A percentile compares a stretch with the other conserved stretches of the same genome.
Evolutionary conservation across 1,284 basidiomycete genomes (phyloP).

Genomic region (Puccinia triticina): DNA sequence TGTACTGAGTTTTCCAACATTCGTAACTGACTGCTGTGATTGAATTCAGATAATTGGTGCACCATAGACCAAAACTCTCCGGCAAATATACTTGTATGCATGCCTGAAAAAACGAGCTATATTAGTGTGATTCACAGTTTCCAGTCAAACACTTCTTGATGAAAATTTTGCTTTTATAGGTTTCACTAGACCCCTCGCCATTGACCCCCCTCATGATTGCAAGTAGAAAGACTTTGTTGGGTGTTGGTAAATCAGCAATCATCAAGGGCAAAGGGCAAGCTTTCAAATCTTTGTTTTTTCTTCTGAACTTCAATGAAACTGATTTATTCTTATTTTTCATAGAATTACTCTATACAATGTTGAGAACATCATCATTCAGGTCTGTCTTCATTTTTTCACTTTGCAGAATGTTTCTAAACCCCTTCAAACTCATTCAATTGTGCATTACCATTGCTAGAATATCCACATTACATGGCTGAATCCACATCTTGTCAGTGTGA

Average conservation of each 20-base stretch:
- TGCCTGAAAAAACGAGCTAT: not conserved
- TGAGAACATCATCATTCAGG: constrained; percentile 35
- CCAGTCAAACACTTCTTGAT: too few relatives aligned
- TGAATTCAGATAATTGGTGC: constrained; percentile 4
- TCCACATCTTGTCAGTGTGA: constrained; percentile 29
- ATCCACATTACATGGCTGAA: constrained; percentile 29
- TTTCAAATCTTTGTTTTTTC: not conserved
- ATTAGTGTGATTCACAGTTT: too few relatives aligned
- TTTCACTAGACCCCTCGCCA: not conserved
- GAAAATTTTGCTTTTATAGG: not conserved
- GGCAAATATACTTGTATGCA: not conserved
- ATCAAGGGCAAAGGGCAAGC: constrained; percentile 50
- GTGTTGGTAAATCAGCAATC: constrained; percentile 19
- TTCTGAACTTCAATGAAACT: not conserved
- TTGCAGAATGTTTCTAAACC: not conserved
- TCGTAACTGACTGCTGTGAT: not conserved
- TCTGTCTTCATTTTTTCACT: not conserved
- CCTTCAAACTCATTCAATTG: not conserved
- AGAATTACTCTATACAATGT: not conserved
- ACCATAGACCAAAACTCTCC: not conserved
- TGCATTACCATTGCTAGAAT: not conserved
- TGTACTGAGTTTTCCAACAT: not conserved
- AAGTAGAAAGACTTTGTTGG: constrained; percentile 37
- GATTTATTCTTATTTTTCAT: not conserved
- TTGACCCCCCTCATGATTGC: not conserved